Base-by-base conservation (phyloP, 805 yeast genomes). In the Candida nitratophila region DNA sequence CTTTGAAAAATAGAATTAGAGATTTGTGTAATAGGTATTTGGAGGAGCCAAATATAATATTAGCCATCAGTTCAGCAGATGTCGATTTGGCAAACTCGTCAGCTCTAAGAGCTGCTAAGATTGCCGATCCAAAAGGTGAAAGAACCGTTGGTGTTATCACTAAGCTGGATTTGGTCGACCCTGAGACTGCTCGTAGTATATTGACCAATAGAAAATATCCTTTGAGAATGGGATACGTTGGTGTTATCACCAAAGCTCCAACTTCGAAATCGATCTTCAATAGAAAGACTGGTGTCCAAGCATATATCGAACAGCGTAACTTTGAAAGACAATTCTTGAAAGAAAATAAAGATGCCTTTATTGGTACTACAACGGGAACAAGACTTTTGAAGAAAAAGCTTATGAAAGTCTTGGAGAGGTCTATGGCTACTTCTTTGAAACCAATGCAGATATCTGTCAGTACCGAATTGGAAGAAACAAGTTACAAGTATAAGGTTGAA, bases 21-120 rank as follows among this genome's bases (percentile, higher is more conserved):
- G 78, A 73, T 42, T 69, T 93, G 27, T 93, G 98, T 65, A 86
- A 86, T 52, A 79, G 79, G 59, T 93, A 93, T 58, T 72, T 93
- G 48, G 87, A 85, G 56, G 82, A 84, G 15, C 99, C 99, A 20
- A 93, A 93, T 58, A 87, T 93, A 42, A 93, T 93, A 35, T 71
- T 93, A 54, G 99, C 99, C 0, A 93, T 95, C 22, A 87, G 96
- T 11, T 88, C 99, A 0, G 99, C 99, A 0, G 98, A 93, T 64
- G 99, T 93, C 2, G 99, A 93, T 69, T 70, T 93, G 55, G 99
- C 99, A 0, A 93, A 93, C 62, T 88, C 97, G 29, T 78, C 96
- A 1, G 98, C 99, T 0, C 74, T 93, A 46, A 71, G 95, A 45
- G 97, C 99, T 0, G 84, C 96, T 7, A 83, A 90, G 50, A 48